Evolutionary conservation across 1,284 basidiomycete species (phyloP).

Genomic region (Tilletia caries): DNA sequence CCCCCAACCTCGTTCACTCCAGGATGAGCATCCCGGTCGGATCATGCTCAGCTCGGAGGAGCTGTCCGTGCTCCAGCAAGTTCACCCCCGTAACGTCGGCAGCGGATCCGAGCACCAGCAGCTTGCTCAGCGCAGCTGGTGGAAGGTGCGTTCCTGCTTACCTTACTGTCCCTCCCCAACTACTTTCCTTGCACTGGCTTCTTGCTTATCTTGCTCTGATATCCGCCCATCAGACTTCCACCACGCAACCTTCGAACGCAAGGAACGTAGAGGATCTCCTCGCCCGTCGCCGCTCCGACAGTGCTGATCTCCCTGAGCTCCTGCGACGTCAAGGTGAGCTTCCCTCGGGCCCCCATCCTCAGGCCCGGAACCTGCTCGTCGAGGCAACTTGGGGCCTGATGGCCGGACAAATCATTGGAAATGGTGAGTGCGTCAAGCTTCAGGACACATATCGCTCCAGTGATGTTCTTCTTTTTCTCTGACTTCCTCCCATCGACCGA

Average conservation of each 20-base stretch:
- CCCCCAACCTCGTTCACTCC: too few species aligned
- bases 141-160: not conserved
- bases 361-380: not conserved
- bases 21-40: too few species aligned
- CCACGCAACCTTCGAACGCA: too few species aligned
- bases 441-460: not conserved
- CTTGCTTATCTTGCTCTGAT: too few species aligned
- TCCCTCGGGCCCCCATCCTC: too few species aligned
- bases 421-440: not conserved
- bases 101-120: not conserved
- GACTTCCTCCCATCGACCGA: not conserved
- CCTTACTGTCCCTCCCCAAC: not conserved
- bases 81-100: not conserved
- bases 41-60: too few species aligned
- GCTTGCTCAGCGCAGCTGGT: not conserved
- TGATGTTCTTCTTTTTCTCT: not conserved
- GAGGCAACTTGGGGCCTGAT: not conserved
- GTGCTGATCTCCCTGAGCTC: too few species aligned
- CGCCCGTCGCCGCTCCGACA: too few species aligned
- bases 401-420: not conserved
- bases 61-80: not conserved
- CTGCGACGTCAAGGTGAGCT: too few species aligned
- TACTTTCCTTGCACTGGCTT: too few species aligned
- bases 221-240: too few species aligned
- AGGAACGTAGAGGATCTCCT: too few species aligned